Base-by-base conservation (phyloP, 2,329 filamentous ascomycete species). In the Seiridium unicorne region DNA sequence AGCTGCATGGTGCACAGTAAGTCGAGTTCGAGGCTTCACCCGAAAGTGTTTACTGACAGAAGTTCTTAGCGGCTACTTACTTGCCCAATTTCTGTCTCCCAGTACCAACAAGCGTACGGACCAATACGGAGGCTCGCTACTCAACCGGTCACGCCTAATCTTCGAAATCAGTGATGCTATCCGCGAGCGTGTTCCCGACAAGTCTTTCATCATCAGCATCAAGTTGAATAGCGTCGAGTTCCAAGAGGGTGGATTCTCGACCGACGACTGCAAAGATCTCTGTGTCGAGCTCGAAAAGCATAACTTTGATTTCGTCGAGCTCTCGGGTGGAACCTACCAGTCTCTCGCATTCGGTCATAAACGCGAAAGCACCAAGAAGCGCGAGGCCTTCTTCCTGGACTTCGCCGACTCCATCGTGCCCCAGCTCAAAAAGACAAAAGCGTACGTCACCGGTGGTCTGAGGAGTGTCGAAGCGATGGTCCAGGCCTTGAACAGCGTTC, bases 311-410 rank as follows among this genome's bases (percentile, higher is more conserved):
- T 90, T 90, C 64, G 73, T 91, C 2, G 88, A 92, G 71, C 80
- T 91, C 34, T 86, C 82, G 18, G 89, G 89, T 0, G 88, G 89
- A 0, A 82, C 72, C 0, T 87, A 83, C 63, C 82, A 87, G 65
- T 72, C 85, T 59, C 79, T 84, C 0, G 66, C 63, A 55, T 81
- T 84, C 66, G 56, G 68, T 61, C 57, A 66, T 44, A 60, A 51
- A 48, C 60, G 54, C 6, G 74, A 75, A 31, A 77, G 78, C 5
- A 86, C 85, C 1, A 73, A 74, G 10, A 79, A 79, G 0, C 80
- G 88, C 6, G 88, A 91, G 65, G 85, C 87, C 0, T 90, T 88
- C 76, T 91, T 91, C 73, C 75, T 90, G 1, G 83, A 89, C 51
- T 90, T 90, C 63, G 84, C 85, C 0, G 79, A 87, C 60, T 66